Evolutionary conservation across 768 basidiomycete genomes (phyloP).

Genomic region (Tricholoma furcatifolium): DNA sequence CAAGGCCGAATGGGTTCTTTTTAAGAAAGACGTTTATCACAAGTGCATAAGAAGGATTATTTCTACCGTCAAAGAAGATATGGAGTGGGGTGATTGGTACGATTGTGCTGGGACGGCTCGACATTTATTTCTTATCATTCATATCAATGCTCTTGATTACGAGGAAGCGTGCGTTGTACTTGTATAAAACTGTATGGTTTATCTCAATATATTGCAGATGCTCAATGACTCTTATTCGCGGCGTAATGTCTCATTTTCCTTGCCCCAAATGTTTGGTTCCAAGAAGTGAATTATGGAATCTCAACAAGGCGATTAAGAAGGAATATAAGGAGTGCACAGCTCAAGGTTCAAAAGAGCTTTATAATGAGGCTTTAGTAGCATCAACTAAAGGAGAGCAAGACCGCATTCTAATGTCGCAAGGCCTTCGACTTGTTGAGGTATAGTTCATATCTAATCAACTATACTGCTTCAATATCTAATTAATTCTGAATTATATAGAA

Average conservation of each 20-base stretch:
- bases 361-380: constrained; percentile 11
- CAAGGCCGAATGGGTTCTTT: constrained; percentile 28
- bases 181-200: not conserved
- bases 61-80: constrained; percentile 17
- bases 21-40: constrained; percentile 39
- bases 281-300: constrained; percentile 20
- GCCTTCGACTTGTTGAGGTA: constrained; percentile 24
- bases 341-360: constrained; percentile 15
- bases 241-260: constrained; percentile 22
- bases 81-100: constrained; percentile 17
- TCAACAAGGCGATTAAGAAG: constrained; percentile 10
- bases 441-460: not conserved
- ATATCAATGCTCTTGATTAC: constrained; percentile 15
- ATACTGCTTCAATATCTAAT: not conserved
- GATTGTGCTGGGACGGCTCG: constrained; percentile 21
- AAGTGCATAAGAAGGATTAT: constrained; percentile 29
- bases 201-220: not conserved
- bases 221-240: constrained; percentile 13
- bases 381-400: constrained; percentile 15
- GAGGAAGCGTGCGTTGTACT: constrained; percentile 21
- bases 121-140: not conserved
- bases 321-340: too few species aligned
- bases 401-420: constrained; percentile 16
- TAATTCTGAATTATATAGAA: constrained; percentile 30
- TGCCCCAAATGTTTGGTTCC: constrained; percentile 34